phyloP scores from a whole-genome alignment of 257 asterid species.

The Solanum pinnatisectum region DNA sequence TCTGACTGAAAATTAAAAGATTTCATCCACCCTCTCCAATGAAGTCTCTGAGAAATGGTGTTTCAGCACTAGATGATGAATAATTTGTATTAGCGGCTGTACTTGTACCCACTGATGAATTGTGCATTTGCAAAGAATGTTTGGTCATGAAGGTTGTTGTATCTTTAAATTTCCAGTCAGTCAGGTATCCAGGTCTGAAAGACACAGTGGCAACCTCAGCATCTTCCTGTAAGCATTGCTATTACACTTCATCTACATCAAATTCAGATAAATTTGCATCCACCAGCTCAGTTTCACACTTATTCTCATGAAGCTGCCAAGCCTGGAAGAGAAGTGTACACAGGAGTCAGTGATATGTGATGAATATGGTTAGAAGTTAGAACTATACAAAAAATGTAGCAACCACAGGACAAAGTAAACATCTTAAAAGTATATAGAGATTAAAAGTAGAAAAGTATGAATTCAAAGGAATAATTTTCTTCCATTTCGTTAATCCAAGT shows the following conservation, averaged over 20 bases:
- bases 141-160: slow-evolving; percentile 17
- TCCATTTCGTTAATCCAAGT: not conserved
- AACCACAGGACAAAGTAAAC: not conserved
- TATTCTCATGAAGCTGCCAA: slow-evolving; percentile 36
- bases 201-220: slow-evolving; percentile 34
- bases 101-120: slow-evolving; percentile 6
- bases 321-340: not conserved
- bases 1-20: not conserved
- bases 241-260: slow-evolving; percentile 34
- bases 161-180: slow-evolving; percentile 47
- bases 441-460: not conserved
- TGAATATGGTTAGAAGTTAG: not conserved
- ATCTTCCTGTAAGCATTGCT: slow-evolving; percentile 60
- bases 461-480: not conserved
- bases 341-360: not conserved
- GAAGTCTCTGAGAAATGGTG: slow-evolving; percentile 30
- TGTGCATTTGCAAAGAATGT: not conserved
- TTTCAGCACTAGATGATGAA: slow-evolving; percentile 18
- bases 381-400: not conserved
- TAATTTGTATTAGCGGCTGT: not conserved
- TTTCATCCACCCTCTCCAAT: slow-evolving; percentile 39
- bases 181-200: slow-evolving; percentile 43
- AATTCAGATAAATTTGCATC: slow-evolving; percentile 27
- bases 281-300: slow-evolving; percentile 26
- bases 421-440: not conserved